Conservation (phyloP, 2,329 filamentous ascomycete species). For the Arthroderma uncinatum region DNA sequence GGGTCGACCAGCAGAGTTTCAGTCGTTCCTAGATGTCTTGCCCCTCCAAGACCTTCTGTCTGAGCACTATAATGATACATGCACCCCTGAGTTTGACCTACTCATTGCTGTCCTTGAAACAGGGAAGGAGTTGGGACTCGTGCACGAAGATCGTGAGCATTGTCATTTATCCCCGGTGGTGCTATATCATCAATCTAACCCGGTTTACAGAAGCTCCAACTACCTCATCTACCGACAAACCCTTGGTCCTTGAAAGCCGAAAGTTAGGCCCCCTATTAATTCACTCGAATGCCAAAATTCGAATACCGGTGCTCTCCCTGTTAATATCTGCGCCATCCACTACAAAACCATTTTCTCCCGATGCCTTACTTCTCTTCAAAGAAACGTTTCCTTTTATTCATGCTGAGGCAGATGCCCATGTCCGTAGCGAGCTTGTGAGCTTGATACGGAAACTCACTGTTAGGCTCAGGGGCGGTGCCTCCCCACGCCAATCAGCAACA, state of each 20-base stretch:
- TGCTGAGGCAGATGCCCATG: conserved; percentile 74
- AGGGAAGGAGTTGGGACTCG: conserved; percentile 58
- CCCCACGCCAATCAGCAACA: neutral
- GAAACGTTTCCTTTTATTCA: conserved; percentile 60
- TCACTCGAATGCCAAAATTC: conserved; percentile 50
- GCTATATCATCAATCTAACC: neutral
- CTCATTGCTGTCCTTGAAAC: conserved; percentile 58
- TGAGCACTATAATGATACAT: conserved; percentile 36
- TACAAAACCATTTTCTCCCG: conserved; percentile 57
- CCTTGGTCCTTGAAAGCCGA: conserved; percentile 27
- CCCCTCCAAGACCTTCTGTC: conserved; percentile 42
- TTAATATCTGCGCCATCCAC: conserved; percentile 64
- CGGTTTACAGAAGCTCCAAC: conserved; percentile 11
- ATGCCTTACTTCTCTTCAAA: conserved; percentile 52
- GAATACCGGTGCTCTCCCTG: conserved; percentile 70
- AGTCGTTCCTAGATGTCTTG: conserved; percentile 46
- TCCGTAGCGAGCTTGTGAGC: conserved; percentile 67
- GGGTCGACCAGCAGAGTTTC: conserved; percentile 26
- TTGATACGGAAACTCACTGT: conserved; percentile 66
- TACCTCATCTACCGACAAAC: conserved; percentile 7
- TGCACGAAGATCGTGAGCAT: conserved; percentile 52
- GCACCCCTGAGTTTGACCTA: conserved; percentile 47
- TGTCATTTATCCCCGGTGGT: neutral
- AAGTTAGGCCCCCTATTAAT: conserved; percentile 30
- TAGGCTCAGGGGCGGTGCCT: conserved; percentile 54